Percentiles rank a stretch among this genome's conserved stretches.
phyloP scores from a whole-genome alignment of 495 filamentous ascomycete species.

The Margaritispora aquatica region DNA sequence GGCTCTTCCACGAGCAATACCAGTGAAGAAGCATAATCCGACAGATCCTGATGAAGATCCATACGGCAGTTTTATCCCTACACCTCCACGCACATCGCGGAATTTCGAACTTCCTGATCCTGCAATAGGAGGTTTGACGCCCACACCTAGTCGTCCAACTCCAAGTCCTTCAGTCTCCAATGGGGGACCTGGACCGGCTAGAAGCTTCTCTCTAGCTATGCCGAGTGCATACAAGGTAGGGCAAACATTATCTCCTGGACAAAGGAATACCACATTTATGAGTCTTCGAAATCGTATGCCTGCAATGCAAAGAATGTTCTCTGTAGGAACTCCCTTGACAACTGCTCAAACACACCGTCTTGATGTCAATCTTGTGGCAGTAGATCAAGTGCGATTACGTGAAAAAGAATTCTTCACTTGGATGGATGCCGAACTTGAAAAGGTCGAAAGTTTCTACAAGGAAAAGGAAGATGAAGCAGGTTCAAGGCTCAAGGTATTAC shows the following conservation, averaged over 20 bases:
- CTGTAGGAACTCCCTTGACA: slow-evolving; percentile 25
- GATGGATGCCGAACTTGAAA: slow-evolving; percentile 71
- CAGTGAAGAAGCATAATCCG: slow-evolving; percentile 15
- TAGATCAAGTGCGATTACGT: slow-evolving; percentile 44
- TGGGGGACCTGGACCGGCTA: not conserved
- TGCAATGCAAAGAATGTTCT: slow-evolving; percentile 36
- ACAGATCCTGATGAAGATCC: slow-evolving; percentile 19
- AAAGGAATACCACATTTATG: slow-evolving; percentile 24
- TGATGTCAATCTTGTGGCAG: slow-evolving; percentile 37
- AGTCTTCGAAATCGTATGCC: slow-evolving; percentile 28
- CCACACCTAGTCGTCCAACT: not conserved
- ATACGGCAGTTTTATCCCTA: slow-evolving; percentile 74
- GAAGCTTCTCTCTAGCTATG: slow-evolving; percentile 13
- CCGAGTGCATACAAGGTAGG: slow-evolving; percentile 34
- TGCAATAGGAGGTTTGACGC: slow-evolving; percentile 39
- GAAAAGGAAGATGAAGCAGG: slow-evolving; percentile 75
- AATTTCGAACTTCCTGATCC: slow-evolving; percentile 66
- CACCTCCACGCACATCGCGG: slow-evolving; percentile 43
- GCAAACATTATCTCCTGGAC: slow-evolving; percentile 26
- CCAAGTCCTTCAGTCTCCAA: not conserved
- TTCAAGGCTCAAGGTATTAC: slow-evolving; percentile 58
- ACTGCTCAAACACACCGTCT: slow-evolving; percentile 32
- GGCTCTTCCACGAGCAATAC: slow-evolving; percentile 26
- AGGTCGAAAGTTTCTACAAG: slow-evolving; percentile 81
- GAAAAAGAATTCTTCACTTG: slow-evolving; percentile 76